Conservation (phyloP, 345 rosid species). For the Melastoma malabathricum region DNA sequence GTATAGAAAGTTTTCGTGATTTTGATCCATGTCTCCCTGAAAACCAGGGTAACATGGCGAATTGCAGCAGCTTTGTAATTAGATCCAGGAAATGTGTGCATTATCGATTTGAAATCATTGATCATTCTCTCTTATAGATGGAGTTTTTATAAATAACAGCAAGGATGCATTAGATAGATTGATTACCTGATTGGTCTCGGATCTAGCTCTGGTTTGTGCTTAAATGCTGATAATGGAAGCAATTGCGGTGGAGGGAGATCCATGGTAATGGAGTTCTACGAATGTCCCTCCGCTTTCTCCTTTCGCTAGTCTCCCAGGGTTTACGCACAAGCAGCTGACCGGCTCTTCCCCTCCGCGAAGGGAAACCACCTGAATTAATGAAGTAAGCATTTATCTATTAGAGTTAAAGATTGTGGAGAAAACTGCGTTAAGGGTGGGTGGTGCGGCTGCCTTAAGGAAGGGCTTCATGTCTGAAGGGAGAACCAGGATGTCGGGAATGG, state of each 20-base stretch:
- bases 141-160: no score
- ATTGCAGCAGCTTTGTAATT: no score
- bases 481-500: constrained; percentile 60
- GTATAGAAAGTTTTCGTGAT: no score
- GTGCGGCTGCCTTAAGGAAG: constrained; percentile 49
- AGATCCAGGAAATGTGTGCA: no score
- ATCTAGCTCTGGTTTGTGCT: not conserved
- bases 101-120: no score
- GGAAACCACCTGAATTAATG: constrained; percentile 35
- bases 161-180: no score
- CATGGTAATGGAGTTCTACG: constrained; percentile 48
- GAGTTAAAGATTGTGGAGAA: not conserved
- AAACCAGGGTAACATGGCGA: no score
- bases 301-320: constrained; percentile 80
- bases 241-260: constrained; percentile 40
- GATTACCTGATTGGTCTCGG: no score
- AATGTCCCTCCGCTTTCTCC: constrained; percentile 90
- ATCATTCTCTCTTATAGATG: no score
- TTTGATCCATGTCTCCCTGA: no score
- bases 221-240: constrained; percentile 62
- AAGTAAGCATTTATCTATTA: not conserved
- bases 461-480: constrained; percentile 76
- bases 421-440: not conserved
- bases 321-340: constrained; percentile 55
- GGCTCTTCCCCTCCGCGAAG: constrained; percentile 44